Evolutionary conservation across 345 rosid species (phyloP).

Genomic region (Ailanthus altissimus): DNA sequence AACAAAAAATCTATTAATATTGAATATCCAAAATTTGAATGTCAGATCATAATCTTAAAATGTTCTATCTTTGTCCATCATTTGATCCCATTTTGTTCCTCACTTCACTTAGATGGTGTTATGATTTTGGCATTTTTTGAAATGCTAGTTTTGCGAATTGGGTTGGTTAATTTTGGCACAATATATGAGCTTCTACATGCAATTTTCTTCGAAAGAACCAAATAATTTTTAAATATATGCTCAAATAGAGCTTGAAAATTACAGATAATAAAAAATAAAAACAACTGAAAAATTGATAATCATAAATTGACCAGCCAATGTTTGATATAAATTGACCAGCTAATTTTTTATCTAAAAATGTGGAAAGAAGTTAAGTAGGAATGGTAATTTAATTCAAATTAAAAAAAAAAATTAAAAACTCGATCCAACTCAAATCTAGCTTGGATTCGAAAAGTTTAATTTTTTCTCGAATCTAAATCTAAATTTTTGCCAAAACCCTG

Average conservation of each 20-base stretch:
- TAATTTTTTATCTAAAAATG: too few species aligned
- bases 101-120: neutral
- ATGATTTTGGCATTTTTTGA: neutral
- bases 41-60: neutral
- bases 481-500: too few species aligned
- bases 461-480: too few species aligned
- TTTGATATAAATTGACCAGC: too few species aligned
- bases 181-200: too few species aligned
- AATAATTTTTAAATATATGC: too few species aligned
- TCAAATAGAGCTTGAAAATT: neutral
- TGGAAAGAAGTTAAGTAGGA: neutral
- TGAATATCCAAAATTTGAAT: neutral
- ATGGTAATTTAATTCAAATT: too few species aligned
- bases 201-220: neutral
- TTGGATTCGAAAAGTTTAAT: too few species aligned
- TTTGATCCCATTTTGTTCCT: neutral
- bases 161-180: neutral
- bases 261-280: neutral
- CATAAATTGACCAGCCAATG: neutral
- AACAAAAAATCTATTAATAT: neutral
- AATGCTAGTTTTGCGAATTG: neutral
- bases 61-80: slow-evolving; percentile 1
- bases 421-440: too few species aligned
- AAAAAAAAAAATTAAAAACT: too few species aligned
- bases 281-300: neutral